Conservation (phyloP, 495 filamentous ascomycete species). For the Neurospora sp. region DNA sequence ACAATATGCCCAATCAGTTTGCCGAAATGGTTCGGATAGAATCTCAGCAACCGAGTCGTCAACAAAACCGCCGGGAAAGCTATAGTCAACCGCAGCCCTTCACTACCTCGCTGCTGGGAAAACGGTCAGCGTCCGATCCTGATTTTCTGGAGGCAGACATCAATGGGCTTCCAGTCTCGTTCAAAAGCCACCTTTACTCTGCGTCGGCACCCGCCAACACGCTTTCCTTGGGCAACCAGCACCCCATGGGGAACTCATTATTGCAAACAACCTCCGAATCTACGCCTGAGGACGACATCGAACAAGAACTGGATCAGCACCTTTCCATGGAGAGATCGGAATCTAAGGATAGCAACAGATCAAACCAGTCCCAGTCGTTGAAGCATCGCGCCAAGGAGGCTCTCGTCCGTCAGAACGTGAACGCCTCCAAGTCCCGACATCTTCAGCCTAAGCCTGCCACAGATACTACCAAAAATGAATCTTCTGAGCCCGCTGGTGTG, state of each 20-base stretch:
- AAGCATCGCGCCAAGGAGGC: slow-evolving; percentile 35
- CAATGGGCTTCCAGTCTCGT: slow-evolving; percentile 21
- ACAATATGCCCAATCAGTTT: slow-evolving; percentile 27
- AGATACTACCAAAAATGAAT: slow-evolving; percentile 12
- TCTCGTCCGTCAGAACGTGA: slow-evolving; percentile 24
- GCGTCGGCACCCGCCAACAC: slow-evolving; percentile 21
- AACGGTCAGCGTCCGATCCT: slow-evolving; percentile 21
- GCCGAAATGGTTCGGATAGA: slow-evolving; percentile 33
- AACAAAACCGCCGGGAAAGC: slow-evolving; percentile 21
- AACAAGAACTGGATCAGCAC: slow-evolving; percentile 11
- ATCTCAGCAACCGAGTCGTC: slow-evolving; percentile 28
- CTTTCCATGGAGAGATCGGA: slow-evolving; percentile 34
- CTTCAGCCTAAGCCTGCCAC: slow-evolving; percentile 32
- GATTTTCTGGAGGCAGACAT: slow-evolving; percentile 26
- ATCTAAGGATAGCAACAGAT: slow-evolving; percentile 34
- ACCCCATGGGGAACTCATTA: slow-evolving; percentile 27
- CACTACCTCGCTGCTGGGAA: slow-evolving; percentile 20
- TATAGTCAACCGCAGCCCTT: slow-evolving; percentile 7
- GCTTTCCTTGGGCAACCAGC: slow-evolving; percentile 11
- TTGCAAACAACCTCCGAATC: slow-evolving; percentile 22
- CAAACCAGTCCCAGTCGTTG: slow-evolving; percentile 30
- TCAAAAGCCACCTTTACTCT: slow-evolving; percentile 13
- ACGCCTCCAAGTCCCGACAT: slow-evolving; percentile 20
- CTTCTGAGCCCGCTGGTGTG: slow-evolving; percentile 9
- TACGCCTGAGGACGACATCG: slow-evolving; percentile 2